Evolutionary conservation across 371 early-diverging fungal species (phyloP), one percentile per base, ranked within the genome.

Genomic region (Rhizopus microsporus): DNA sequence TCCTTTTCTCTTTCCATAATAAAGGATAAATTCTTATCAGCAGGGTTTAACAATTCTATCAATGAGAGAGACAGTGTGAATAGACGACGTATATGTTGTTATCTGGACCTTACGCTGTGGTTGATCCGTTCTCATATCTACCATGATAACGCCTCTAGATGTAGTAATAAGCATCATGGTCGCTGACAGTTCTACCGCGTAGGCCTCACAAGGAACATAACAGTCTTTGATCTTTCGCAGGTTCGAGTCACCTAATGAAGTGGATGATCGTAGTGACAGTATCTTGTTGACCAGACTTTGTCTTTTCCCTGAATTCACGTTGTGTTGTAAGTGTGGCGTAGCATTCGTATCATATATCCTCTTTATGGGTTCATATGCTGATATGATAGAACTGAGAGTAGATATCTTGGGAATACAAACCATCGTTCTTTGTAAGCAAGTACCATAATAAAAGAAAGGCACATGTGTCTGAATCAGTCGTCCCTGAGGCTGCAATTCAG

Each of bases 151-250:
- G 2, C 78, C 78, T 32, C 72, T 71, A 6, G 75, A 72, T 47
- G 72, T 63, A 16, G 78, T 78, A 38, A 78, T 75, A 47, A 72
- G 43, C 68, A 78, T 67, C 56, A 69, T 71, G 10, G 60, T 68
- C 0, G 69, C 48, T 1, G 75, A 66, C 15, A 78, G 34, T 31
- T 75, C 78, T 10, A 78, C 56, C 4, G 71, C 69, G 64, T 69
- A 75, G 2, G 74, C 75, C 51, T 78, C 78, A 45, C 63, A 52
- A 1, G 78, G 78, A 2, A 78, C 66, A 56, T 78, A 78, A 32
- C 57, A 57, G 13, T 75, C 75, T 32, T 75, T 78, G 43, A 73
- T 54, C 34, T 67, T 67, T 23, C 56, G 51, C 2, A 78, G 56
- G 51, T 69, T 65, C n/a, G 68, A 39, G 34, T 72, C 66, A 30